These are phyloP conservation scores for Sporobolomyces pararoseus DNA, from an alignment of 768 basidiomycete genomes.

Conservation along the genomic window DNA sequence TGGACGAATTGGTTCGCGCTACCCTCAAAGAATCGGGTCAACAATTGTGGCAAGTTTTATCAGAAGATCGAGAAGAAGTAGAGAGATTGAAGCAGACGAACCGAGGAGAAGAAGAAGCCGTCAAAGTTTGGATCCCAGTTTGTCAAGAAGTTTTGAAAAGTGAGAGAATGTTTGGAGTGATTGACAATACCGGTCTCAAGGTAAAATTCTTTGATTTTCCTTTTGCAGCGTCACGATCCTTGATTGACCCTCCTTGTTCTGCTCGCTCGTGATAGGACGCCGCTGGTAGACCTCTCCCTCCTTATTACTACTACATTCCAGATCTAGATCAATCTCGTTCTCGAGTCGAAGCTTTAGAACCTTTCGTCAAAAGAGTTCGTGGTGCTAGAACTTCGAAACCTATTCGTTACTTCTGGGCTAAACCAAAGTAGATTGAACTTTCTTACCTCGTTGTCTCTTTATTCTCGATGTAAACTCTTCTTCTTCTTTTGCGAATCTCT, in stretches of 20 bases:
- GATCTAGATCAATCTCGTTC: conserved; percentile 44
- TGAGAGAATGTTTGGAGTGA: conserved; percentile 38
- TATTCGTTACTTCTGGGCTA: conserved; percentile 38
- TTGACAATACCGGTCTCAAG: conserved; percentile 36
- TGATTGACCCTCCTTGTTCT: neutral
- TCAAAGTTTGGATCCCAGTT: conserved; percentile 33
- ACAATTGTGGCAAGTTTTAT: conserved; percentile 29
- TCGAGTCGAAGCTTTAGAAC: conserved; percentile 40
- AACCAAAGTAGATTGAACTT: conserved; percentile 26
- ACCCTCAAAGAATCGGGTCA: conserved; percentile 24
- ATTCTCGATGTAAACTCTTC: too few species aligned
- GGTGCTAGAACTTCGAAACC: conserved; percentile 28
- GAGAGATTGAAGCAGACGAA: conserved; percentile 10
- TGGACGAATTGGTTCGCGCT: conserved; percentile 28
- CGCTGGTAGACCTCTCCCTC: conserved; percentile 48
- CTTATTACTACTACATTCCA: conserved; percentile 50
- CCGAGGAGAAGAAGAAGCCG: conserved; percentile 20
- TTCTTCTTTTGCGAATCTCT: too few species aligned
- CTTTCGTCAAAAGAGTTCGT: conserved; percentile 41
- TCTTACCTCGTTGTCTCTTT: too few species aligned
- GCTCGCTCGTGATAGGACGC: conserved; percentile 46
- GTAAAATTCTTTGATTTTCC: neutral
- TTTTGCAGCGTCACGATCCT: neutral
- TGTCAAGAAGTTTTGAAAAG: conserved; percentile 16
- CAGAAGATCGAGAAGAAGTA: conserved; percentile 4